Evolutionary conservation across 2,329 filamentous ascomycete genomes (phyloP), one percentile per base, ranked within the genome.

Genomic region (Dendrostoma leiphaemia): DNA sequence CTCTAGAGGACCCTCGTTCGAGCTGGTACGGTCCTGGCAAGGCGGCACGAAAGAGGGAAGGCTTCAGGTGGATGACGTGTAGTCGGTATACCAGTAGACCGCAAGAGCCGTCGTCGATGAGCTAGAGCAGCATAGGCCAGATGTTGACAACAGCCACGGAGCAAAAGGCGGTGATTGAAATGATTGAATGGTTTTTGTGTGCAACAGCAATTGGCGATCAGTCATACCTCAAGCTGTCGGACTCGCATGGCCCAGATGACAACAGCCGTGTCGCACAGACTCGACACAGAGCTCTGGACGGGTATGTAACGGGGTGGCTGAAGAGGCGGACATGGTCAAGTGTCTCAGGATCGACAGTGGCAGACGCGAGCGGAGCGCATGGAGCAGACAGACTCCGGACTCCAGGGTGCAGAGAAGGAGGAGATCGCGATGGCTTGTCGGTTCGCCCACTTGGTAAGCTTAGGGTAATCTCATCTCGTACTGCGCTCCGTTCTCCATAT

Each of bases 391-490:
- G 29, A 32, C 29, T n/a, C n/a, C n/a, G n/a, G n/a, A n/a, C n/a
- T n/a, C n/a, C n/a, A n/a, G 29, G 8, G 29, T 32, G 29, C 29
- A 13, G 29, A 32, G 29, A 32, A 32, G 29, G 29, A 32, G 29
- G 29, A 13, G 29, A 32, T 32, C 29, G 13, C n/a, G n/a, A n/a
- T n/a, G n/a, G n/a, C n/a, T n/a, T n/a, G 28, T 21, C 24, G 23
- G 31, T 24, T 32, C 43, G n/a, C 28, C 17, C n/a, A n/a, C n/a
- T n/a, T n/a, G n/a, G n/a, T 49, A 40, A 32, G 47, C 17, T 21
- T 47, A 51, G 41, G 40, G 50, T 50, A 54, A 50, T 57, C 40
- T 23, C 32, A 54, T 57, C 29, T 48, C 54, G 54, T 54, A 57
- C 44, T 57, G 46, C 38, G 34, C 13, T 35, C 32, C 19, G 23